phyloP scores from a whole-genome alignment of 306 rosid species.

The Trifolium dubium region DNA sequence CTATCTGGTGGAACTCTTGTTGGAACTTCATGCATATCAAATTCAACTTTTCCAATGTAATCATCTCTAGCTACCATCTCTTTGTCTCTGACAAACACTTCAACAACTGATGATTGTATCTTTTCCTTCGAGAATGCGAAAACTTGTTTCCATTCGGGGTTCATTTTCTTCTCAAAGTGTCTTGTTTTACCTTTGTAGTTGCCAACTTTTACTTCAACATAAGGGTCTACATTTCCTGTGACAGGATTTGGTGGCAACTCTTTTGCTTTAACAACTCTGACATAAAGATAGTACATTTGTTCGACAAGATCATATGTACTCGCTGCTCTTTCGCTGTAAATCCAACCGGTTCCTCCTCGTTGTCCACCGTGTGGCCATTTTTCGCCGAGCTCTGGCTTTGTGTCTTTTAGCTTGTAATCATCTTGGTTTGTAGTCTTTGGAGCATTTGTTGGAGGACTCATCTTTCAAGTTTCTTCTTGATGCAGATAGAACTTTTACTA shows the following conservation, averaged over 20 bases:
- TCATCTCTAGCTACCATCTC: conserved; percentile 72
- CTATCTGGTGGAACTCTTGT: conserved; percentile 91
- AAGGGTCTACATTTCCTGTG: conserved; percentile 68
- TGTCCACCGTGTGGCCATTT: conserved; percentile 89
- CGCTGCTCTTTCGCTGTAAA: conserved; percentile 73
- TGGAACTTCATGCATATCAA: conserved; percentile 85
- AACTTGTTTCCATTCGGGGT: conserved; percentile 81
- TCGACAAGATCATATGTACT: conserved; percentile 88
- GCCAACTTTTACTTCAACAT: conserved; percentile 76
- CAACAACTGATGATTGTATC: conserved; percentile 70
- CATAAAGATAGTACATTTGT: conserved; percentile 82
- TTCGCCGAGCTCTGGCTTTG: conserved; percentile 79
- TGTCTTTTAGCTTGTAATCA: conserved; percentile 78
- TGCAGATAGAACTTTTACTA: background rate
- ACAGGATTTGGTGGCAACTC: conserved; percentile 69
- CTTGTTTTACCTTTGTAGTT: conserved; percentile 76
- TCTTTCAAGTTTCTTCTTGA: background rate
- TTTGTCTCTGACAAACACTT: conserved; percentile 65
- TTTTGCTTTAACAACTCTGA: conserved; percentile 77
- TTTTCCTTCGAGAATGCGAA: conserved; percentile 84
- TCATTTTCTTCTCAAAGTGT: conserved; percentile 72
- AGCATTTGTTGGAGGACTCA: conserved; percentile 54
- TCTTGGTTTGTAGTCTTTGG: conserved; percentile 47
- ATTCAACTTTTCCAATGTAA: conserved; percentile 64
- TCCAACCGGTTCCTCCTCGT: conserved; percentile 78